Conservation (phyloP, 768 basidiomycete genomes). For the Boletellus ananiceps region DNA sequence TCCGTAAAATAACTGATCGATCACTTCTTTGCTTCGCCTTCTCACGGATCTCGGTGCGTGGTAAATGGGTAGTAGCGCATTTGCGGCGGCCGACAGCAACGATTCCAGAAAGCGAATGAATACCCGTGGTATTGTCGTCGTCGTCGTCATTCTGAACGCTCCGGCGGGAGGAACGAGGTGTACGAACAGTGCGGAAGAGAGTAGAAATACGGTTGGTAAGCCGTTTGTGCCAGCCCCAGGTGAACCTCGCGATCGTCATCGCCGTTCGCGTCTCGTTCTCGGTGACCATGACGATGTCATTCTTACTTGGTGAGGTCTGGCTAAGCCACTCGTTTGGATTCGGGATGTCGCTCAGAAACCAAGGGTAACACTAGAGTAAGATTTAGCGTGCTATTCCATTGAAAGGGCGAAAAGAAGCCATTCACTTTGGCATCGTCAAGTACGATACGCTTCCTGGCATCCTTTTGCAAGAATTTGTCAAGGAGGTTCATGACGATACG, state of each 20-base stretch:
- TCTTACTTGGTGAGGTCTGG: conserved; percentile 49
- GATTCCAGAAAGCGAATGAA: conserved; percentile 30
- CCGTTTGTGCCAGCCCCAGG: conserved; percentile 51
- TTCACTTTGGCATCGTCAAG: conserved; percentile 80
- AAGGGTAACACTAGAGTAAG: conserved; percentile 46
- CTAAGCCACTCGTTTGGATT: conserved; percentile 69
- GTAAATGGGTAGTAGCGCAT: conserved; percentile 14
- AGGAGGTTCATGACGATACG: conserved; percentile 65
- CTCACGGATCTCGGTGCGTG: conserved; percentile 15
- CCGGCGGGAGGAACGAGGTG: conserved; percentile 16
- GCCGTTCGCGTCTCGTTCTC: conserved; percentile 75
- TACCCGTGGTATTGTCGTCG: conserved; percentile 25
- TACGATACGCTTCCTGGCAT: conserved; percentile 65
- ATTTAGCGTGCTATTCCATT: conserved; percentile 1
- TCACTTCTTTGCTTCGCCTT: conserved; percentile 26
- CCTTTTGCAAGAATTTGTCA: conserved; percentile 77
- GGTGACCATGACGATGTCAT: conserved; percentile 55
- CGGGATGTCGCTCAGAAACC: conserved; percentile 65
- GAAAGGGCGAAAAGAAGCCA: not conserved
- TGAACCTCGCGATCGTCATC: conserved; percentile 60
- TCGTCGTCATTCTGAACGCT: conserved; percentile 10
- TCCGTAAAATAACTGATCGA: conserved; percentile 17
- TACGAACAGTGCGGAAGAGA: conserved; percentile 43
- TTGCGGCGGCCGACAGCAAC: conserved; percentile 23
- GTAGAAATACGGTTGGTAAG: conserved; percentile 44